phyloP scores from a whole-genome alignment of 164 flowering plant species.

The Annona squamosa region DNA sequence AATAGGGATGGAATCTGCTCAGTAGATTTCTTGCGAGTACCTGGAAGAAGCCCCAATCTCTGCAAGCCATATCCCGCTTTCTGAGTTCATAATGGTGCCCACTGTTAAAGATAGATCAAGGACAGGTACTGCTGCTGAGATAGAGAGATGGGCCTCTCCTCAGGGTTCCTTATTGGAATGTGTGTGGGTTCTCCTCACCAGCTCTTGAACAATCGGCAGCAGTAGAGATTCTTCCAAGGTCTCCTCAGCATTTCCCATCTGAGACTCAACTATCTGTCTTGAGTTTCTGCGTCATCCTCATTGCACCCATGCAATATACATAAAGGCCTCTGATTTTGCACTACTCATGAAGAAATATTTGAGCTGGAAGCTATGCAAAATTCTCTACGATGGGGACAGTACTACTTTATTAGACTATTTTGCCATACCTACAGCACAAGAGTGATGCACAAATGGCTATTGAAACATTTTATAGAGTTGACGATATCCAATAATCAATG shows the following conservation, averaged over 20 bases:
- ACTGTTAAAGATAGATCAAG: conserved; percentile 16
- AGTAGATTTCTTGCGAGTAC: conserved; percentile 1
- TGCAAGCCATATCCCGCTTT: conserved; percentile 22
- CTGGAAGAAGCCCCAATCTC: conserved; percentile 28
- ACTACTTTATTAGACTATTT: neutral
- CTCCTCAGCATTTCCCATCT: conserved; percentile 4
- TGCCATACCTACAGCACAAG: neutral
- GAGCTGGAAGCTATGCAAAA: neutral
- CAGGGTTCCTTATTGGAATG: conserved; percentile 19
- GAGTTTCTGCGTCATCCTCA: neutral
- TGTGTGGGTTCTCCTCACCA: conserved; percentile 15
- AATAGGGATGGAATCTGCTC: neutral
- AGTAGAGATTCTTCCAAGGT: conserved; percentile 14
- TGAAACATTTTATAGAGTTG: neutral
- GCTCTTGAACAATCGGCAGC: conserved; percentile 24
- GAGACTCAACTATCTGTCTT: neutral
- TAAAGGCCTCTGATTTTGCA: neutral
- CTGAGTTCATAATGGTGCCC: conserved; percentile 15
- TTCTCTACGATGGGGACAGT: neutral
- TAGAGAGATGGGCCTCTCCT: conserved; percentile 5
- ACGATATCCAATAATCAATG: neutral
- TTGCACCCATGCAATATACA: neutral
- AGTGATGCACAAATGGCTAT: neutral
- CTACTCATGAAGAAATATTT: too few relatives aligned
- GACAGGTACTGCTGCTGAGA: conserved; percentile 17